phyloP scores from a whole-genome alignment of 768 basidiomycete genomes.

The Termitomyces sp. region DNA sequence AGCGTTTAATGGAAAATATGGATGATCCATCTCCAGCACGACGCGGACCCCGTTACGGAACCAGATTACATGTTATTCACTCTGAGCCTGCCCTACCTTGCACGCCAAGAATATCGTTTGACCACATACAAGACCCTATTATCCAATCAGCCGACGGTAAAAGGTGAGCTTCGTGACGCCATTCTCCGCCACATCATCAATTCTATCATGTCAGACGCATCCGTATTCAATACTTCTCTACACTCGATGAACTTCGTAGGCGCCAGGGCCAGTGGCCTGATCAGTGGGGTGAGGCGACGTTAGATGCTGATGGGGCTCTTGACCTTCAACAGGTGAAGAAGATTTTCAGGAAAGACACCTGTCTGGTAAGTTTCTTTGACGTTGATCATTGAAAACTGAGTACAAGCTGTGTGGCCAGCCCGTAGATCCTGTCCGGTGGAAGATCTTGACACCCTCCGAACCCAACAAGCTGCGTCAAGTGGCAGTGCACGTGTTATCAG shows the following conservation, averaged over 20 bases:
- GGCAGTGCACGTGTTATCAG: background rate
- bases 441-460: background rate
- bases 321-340: background rate
- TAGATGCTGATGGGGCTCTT: background rate
- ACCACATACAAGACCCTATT: too few relatives aligned
- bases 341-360: background rate
- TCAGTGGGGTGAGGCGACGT: background rate
- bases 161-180: too few relatives aligned
- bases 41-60: too few relatives aligned
- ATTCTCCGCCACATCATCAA: too few relatives aligned
- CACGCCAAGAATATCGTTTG: too few relatives aligned
- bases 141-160: too few relatives aligned
- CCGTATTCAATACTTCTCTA: background rate
- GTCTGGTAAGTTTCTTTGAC: background rate
- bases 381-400: background rate
- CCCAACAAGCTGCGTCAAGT: background rate
- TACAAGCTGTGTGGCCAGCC: background rate
- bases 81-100: too few relatives aligned
- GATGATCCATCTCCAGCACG: too few relatives aligned
- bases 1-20: too few relatives aligned
- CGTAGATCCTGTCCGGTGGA: background rate
- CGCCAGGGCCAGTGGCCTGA: background rate
- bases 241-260: background rate
- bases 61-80: too few relatives aligned
- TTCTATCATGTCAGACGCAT: too few relatives aligned